Percentiles rank a stretch among this genome's conserved stretches.
Evolutionary conservation across 768 basidiomycete genomes (phyloP).

Genomic region (Leccinellum rugosiceps): DNA sequence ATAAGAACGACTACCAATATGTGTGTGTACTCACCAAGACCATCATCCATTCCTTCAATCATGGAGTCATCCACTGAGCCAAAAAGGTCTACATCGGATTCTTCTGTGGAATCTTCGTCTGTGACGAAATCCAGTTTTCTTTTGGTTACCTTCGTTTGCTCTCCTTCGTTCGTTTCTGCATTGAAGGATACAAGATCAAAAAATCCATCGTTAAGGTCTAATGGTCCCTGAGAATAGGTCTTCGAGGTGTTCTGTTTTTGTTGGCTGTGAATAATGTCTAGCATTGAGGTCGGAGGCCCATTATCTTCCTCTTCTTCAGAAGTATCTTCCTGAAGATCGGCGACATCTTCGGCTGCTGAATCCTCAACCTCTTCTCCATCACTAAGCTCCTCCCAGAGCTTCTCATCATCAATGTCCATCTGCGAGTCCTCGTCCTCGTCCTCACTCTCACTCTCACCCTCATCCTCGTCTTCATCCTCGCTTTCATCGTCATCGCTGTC

Average conservation of each 20-base stretch:
- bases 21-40: conserved; percentile 35
- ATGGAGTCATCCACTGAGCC: conserved; percentile 48
- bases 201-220: conserved; percentile 82
- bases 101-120: conserved; percentile 49
- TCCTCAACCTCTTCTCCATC: conserved; percentile 23
- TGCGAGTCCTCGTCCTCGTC: conserved; percentile 35
- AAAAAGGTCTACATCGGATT: conserved; percentile 64
- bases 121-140: conserved; percentile 57
- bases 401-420: conserved; percentile 23
- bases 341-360: conserved; percentile 24
- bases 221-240: conserved; percentile 29
- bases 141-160: conserved; percentile 57
- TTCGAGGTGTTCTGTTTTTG: conserved; percentile 20
- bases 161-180: conserved; percentile 74
- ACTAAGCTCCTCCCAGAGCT: conserved; percentile 28
- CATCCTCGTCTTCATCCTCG: conserved; percentile 3
- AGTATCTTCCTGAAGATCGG: conserved; percentile 37
- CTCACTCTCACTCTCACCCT: conserved; percentile 26
- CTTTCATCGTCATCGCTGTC: conserved; percentile 22
- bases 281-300: conserved; percentile 21
- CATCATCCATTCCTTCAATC: conserved; percentile 41
- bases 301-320: conserved; percentile 38
- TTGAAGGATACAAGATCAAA: conserved; percentile 90
- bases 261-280: conserved; percentile 26
- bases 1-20: not conserved